A percentile compares a stretch with the other conserved stretches of the same genome.
Evolutionary conservation across 2,329 filamentous ascomycete species (phyloP).

Genomic region (Drechslera avenae): DNA sequence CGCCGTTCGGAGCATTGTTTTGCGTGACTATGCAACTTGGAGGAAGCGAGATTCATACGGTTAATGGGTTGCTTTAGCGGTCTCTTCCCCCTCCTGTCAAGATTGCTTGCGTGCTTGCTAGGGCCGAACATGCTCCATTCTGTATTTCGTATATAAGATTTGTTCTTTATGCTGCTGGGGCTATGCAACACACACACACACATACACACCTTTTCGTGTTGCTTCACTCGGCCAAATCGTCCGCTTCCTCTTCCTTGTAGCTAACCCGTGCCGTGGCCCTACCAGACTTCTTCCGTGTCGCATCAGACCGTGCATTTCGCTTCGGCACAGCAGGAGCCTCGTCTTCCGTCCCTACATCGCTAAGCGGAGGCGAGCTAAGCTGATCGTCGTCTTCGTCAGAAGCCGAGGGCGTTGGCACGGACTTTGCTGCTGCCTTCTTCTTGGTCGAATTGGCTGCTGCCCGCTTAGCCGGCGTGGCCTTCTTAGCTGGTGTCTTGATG

Average conservation of each 20-base stretch:
- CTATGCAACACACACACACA: not conserved
- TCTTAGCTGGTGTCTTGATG: conserved; percentile 47
- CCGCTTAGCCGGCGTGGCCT: conserved; percentile 33
- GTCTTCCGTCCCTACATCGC: conserved; percentile 46
- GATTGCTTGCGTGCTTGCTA: too few species aligned
- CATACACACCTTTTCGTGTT: not conserved
- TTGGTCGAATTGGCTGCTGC: conserved; percentile 37
- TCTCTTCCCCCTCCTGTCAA: not conserved
- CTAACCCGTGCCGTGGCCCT: conserved; percentile 34
- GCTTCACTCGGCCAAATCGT: conserved; percentile 33
- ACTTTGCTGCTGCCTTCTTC: conserved; percentile 45
- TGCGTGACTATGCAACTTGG: not conserved
- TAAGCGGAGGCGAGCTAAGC: conserved; percentile 46
- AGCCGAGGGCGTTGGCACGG: conserved; percentile 51
- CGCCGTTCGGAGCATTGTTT: conserved; percentile 17
- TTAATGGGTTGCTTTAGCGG: too few species aligned
- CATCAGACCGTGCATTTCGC: conserved; percentile 28
- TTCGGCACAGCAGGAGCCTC: conserved; percentile 30
- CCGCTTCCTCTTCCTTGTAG: conserved; percentile 45
- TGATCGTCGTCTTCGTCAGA: conserved; percentile 46
- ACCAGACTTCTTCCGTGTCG: conserved; percentile 36
- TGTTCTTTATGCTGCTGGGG: not conserved
- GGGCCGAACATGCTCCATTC: not conserved
- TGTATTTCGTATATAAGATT: not conserved
- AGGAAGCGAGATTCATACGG: not conserved